Evolutionary conservation across 805 yeast genomes (phyloP), one percentile per base, ranked within the genome.

Genomic region (Dipodascus geniculatus): DNA sequence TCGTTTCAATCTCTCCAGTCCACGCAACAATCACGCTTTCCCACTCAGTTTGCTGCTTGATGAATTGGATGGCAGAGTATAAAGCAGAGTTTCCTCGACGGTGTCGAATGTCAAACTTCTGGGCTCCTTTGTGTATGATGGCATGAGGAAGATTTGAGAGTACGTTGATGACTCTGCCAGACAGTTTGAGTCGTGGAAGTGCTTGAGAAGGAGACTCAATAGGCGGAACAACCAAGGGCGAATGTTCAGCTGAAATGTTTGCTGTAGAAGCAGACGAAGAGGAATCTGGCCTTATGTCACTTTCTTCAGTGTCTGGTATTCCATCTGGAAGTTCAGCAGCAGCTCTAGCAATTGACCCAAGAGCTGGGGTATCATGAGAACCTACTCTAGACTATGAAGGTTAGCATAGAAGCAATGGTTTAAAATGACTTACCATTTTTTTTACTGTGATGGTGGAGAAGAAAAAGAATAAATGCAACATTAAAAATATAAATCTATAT

Each of bases 11-110:
- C 67, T 89, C 98, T 49, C 99, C 99, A 0, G 97, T 86, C 99
- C 99, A 93, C 1, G 88, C 97, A 51, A 93, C 81, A 51, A 87
- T 70, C 59, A 88, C 87, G 49, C 90, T 83, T 57, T 89, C 95
- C 93, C 96, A 91, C 22, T 81, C 78, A 0, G 90, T 78, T 19
- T 49, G 81, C 79, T 54, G 78, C 78, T 51, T 73, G 74, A 89
- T 70, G 63, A 78, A 82, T 56, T 77, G 75, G 56, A 86, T 78
- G 17, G 95, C 81, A 2, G 96, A 82, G 62, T 85, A 83, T 38
- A 91, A 70, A 0, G 97, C 95, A 8, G 93, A 81, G 61, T 87
- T 86, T 1, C 98, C 98, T 6, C 93, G 75, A 11, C 76, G 62
- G 6, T 55, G 52, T 2, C 65, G 82, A 71, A 42, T 82, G 80